Percentiles rank a stretch among this genome's conserved stretches.
These are phyloP conservation scores for Lactarius quietus DNA, from an alignment of 768 basidiomycete genomes.

Conservation along the genomic window DNA sequence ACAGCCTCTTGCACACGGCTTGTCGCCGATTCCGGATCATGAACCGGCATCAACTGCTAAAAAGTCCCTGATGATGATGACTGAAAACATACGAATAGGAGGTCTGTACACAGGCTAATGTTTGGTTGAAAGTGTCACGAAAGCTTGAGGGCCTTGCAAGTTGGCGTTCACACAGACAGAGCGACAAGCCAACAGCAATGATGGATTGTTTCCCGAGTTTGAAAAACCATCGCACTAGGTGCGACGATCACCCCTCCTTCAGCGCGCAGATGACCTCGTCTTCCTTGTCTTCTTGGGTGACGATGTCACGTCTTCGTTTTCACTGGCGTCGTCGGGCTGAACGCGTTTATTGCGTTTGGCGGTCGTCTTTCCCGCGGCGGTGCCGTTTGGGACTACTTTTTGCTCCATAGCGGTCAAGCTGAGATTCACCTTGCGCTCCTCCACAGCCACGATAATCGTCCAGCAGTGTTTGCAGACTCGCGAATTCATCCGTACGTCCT, in stretches of 20 bases:
- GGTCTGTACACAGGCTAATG: neutral
- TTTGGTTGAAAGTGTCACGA: neutral
- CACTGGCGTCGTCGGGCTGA: conserved; percentile 32
- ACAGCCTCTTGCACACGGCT: neutral
- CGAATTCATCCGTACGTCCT: conserved; percentile 63
- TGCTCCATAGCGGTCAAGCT: conserved; percentile 15
- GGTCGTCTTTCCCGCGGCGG: conserved; percentile 21
- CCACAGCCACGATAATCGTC: conserved; percentile 45
- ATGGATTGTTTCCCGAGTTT: neutral
- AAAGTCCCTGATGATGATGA: neutral
- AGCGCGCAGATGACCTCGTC: conserved; percentile 5
- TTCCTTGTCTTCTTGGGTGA: conserved; percentile 5
- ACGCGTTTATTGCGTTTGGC: conserved; percentile 35
- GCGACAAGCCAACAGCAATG: neutral
- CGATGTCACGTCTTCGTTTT: neutral
- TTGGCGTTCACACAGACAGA: neutral
- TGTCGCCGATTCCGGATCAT: neutral
- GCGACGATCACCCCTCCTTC: neutral
- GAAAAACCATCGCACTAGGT: neutral
- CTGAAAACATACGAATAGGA: neutral
- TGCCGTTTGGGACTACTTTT: conserved; percentile 2
- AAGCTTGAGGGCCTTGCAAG: neutral
- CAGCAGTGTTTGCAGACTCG: conserved; percentile 55
- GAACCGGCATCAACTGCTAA: neutral
- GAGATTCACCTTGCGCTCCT: conserved; percentile 30